phyloP scores from a whole-genome alignment of 768 basidiomycete species.

The Lactifluus rugatus region DNA sequence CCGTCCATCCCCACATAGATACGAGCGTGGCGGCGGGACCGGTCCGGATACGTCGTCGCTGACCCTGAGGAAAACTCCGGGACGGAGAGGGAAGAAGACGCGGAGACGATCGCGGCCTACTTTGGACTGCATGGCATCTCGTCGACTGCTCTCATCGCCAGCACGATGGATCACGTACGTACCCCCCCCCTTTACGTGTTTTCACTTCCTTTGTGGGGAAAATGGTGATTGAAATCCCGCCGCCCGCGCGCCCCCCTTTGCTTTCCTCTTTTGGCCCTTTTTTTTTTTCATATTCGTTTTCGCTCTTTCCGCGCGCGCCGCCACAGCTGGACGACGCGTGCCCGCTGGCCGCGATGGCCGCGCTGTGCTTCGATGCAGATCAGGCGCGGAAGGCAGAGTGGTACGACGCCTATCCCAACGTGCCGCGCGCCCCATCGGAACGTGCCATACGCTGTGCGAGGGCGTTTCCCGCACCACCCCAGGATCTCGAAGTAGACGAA shows the following conservation, averaged over 20 bases:
- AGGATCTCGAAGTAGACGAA: no score
- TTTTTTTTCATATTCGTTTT: no score
- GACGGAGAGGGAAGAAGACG: not conserved
- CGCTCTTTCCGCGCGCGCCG: not conserved
- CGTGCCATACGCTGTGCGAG: not conserved
- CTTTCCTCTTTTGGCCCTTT: not conserved
- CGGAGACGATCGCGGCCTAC: slow-evolving; percentile 18
- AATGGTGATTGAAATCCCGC: not conserved
- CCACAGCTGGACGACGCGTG: slow-evolving; percentile 17
- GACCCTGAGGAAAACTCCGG: not conserved
- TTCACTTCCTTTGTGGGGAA: not conserved
- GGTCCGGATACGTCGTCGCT: not conserved
- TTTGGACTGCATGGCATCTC: slow-evolving; percentile 9
- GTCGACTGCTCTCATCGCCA: slow-evolving; percentile 3
- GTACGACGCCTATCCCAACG: not conserved
- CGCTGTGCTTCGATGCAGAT: slow-evolving; percentile 12
- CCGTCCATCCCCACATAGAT: not conserved
- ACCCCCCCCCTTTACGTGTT: not conserved
- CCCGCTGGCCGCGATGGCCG: slow-evolving; percentile 5
- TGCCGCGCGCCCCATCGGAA: not conserved
- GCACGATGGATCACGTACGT: slow-evolving; percentile 13
- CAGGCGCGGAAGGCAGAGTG: slow-evolving; percentile 11
- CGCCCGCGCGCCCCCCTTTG: not conserved
- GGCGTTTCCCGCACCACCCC: not conserved
- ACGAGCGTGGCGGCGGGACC: slow-evolving; percentile 7